These are phyloP conservation scores for Neophaeococcomyces mojaviensis DNA, from an alignment of 2,329 filamentous ascomycete genomes.

Conservation along the genomic window DNA sequence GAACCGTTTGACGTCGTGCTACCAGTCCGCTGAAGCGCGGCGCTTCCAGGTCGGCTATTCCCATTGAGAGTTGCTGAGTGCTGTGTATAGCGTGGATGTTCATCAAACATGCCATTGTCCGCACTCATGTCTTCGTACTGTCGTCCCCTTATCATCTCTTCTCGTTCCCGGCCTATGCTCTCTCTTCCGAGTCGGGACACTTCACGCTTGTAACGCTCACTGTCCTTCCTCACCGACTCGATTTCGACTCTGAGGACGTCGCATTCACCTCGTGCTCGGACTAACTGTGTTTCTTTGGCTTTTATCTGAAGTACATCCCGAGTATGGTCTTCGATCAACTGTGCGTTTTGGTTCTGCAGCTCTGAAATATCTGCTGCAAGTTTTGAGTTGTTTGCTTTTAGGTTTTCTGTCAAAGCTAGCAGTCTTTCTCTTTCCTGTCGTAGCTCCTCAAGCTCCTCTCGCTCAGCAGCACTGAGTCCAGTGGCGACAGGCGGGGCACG, in stretches of 20 bases:
- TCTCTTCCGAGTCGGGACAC: conserved; percentile 48
- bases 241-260: conserved; percentile 83
- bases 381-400: conserved; percentile 72
- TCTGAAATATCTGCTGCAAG: conserved; percentile 84
- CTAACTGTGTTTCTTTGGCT: conserved; percentile 94
- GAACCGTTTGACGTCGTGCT: conserved; percentile 13
- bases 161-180: conserved; percentile 25
- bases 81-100: neutral
- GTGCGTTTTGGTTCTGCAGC: conserved; percentile 92
- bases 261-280: conserved; percentile 80
- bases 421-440: conserved; percentile 75
- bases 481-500: conserved; percentile 51
- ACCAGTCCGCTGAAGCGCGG: conserved; percentile 19
- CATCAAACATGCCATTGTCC: conserved; percentile 8
- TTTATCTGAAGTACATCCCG: conserved; percentile 93
- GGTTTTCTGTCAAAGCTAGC: conserved; percentile 66
- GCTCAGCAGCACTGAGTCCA: conserved; percentile 69
- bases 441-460: conserved; percentile 86
- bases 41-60: conserved; percentile 14
- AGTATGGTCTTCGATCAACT: conserved; percentile 94
- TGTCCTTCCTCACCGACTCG: conserved; percentile 74
- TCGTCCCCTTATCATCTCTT: conserved; percentile 18
- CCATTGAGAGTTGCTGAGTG: conserved; percentile 10
- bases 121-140: conserved; percentile 46
- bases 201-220: conserved; percentile 88